Evolutionary conservation across 1,284 basidiomycete species (phyloP).

Genomic region (Fistulinella cinereoalba): DNA sequence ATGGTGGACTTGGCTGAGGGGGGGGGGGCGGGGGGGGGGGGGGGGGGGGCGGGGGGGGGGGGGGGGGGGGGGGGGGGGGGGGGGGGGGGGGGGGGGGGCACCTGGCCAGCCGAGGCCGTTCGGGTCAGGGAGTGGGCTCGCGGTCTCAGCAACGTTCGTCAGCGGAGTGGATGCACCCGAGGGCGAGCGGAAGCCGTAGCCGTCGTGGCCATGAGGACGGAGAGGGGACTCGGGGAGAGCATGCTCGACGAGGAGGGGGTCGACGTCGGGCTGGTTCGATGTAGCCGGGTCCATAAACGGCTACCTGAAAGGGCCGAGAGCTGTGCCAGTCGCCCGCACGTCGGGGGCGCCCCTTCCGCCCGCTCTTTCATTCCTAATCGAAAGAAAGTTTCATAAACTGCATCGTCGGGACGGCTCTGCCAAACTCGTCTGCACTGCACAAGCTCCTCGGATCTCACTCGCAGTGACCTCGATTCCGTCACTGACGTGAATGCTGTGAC

Average conservation of each 20-base stretch:
- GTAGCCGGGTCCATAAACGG: no score
- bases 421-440: slow-evolving; percentile 38
- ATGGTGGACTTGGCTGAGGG: slow-evolving; percentile 84
- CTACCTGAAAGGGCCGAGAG: slow-evolving; percentile 23
- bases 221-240: slow-evolving; percentile 12
- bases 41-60: slow-evolving; percentile 1
- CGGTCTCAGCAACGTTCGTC: slow-evolving; percentile 26
- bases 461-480: no score
- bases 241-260: slow-evolving; percentile 9
- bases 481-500: slow-evolving; percentile 34
- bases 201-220: slow-evolving; percentile 54
- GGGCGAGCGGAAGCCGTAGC: slow-evolving; percentile 75
- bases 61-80: no score
- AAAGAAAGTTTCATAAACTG: slow-evolving; percentile 35
- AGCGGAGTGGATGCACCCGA: slow-evolving; percentile 69
- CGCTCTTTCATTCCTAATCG: slow-evolving; percentile 34
- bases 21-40: neutral
- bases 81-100: no score
- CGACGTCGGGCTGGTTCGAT: no score
- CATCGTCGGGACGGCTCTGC: slow-evolving; percentile 36
- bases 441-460: slow-evolving; percentile 41
- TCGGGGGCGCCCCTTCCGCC: no score
- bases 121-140: slow-evolving; percentile 68
- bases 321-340: neutral
- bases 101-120: slow-evolving; percentile 95